Base-by-base conservation (phyloP, 129 eudicot species). In the Flaveria sonorensis region DNA sequence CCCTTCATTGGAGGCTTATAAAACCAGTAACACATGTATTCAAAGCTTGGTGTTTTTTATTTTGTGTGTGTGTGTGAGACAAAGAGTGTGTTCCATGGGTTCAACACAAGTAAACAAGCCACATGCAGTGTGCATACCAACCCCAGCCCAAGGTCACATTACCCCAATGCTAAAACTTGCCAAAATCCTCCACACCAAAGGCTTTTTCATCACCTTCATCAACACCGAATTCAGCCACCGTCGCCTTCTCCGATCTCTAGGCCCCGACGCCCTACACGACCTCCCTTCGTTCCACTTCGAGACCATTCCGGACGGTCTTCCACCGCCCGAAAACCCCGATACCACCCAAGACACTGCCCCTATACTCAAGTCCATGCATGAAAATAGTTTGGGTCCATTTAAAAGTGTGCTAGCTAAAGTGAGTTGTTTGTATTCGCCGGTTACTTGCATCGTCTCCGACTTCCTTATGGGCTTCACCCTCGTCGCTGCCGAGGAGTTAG, bases 131-230 rank as follows among this genome's bases (percentile, higher is more conserved):
- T 81, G 85, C 60, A 59, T 75, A 64, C 75, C 84, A 73, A 59
- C 68, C 40, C 53, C 79, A 66, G 59, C 68, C 21, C 83, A 79
- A 79, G 84, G 84, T 24, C 84, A 81, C 79, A 81, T 81, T n/a
- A 81, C 56, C 76, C 89, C 89, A 8, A 79, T 88, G 79, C 76
- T 85, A 14, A 80, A 79, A 19, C 84, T 88, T 20, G 89, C 92
- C 0, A 74, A 68, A 53, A 75, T 88, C 16, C 86, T 88, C 10
- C 86, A 86, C 26, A 23, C 71, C 45, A 81, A 75, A 71, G 86
- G 75, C 79, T 77, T 82, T 46, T n/a, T 23, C 21, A 65, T 82
- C 70, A 82, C 86, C 32, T 82, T 69, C 7, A 66, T 81, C 7
- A 81, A 68, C 78, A 77, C 75, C 0, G 78, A 77, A 3, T 77